phyloP scores from a whole-genome alignment of 2,329 filamentous ascomycete genomes.

The Cadophora luteo-olivacea region DNA sequence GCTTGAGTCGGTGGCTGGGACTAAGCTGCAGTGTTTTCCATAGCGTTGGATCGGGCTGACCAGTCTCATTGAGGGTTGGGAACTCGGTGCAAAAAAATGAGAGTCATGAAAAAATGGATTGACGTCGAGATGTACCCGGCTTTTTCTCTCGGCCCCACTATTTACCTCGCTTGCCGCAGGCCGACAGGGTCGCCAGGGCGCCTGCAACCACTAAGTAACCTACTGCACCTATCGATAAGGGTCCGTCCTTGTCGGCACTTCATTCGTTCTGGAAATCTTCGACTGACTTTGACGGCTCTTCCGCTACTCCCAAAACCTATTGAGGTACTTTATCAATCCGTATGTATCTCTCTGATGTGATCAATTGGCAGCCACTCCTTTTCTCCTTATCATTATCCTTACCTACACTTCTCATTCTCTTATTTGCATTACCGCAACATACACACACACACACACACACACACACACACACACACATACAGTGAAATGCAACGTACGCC shows the following conservation, averaged over 20 bases:
- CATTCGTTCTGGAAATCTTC: background rate
- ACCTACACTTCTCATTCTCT: no score
- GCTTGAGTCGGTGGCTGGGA: background rate
- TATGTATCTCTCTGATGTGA: background rate
- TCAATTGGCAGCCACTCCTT: no score
- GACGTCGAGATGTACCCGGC: background rate
- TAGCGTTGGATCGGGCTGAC: background rate
- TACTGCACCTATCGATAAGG: background rate
- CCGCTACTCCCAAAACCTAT: background rate
- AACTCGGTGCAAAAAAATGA: background rate
- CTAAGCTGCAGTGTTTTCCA: slow-evolving; percentile 10
- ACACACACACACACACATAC: no score
- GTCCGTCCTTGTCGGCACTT: background rate
- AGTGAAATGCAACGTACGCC: no score
- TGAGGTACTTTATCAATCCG: background rate
- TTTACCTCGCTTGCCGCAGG: slow-evolving; percentile 4
- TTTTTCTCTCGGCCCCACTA: slow-evolving; percentile 7
- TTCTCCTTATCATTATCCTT: no score
- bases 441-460: no score
- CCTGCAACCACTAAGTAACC: background rate
- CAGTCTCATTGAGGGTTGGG: slow-evolving; percentile 7
- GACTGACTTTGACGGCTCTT: background rate
- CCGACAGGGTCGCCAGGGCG: background rate
- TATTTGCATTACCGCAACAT: no score
- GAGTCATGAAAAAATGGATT: slow-evolving; percentile 10